Evolutionary conservation across 2,329 filamentous ascomycete species (phyloP).

Genomic region (Neonectria hederae): DNA sequence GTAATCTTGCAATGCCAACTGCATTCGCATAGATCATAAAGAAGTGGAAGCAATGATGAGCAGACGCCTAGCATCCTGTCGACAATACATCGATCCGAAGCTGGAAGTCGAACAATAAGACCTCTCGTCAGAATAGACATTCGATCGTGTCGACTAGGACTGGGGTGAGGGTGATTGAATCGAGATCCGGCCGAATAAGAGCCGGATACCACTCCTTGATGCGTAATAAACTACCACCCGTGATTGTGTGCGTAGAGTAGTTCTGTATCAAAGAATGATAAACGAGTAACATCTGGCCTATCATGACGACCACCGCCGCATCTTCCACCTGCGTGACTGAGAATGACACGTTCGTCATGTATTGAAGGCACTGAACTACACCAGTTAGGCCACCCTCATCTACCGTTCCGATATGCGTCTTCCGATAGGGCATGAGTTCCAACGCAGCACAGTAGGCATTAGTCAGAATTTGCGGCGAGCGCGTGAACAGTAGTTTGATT

Average conservation of each 20-base stretch:
- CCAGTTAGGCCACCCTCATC: background rate
- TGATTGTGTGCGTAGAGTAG: conserved; percentile 13
- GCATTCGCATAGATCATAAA: conserved; percentile 24
- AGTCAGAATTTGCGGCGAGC: conserved; percentile 7
- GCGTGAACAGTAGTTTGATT: background rate
- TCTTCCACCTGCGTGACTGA: background rate
- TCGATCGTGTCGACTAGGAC: conserved; percentile 26
- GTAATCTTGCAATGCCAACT: conserved; percentile 12
- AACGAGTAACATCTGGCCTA: conserved; percentile 21
- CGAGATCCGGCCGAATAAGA: conserved; percentile 13
- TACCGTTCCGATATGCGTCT: background rate
- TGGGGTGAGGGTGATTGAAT: conserved; percentile 23
- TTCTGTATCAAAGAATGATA: conserved; percentile 17
- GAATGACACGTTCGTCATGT: background rate
- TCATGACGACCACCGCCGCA: conserved; percentile 9
- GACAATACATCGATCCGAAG: conserved; percentile 8
- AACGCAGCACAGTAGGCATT: conserved; percentile 14
- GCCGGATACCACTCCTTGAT: conserved; percentile 19
- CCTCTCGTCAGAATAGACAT: conserved; percentile 24
- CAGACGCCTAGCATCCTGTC: conserved; percentile 25
- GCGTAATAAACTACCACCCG: conserved; percentile 1
- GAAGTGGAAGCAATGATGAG: conserved; percentile 15
- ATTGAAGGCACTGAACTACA: conserved; percentile 10
- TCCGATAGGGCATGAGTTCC: conserved; percentile 9
- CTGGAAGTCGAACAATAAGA: conserved; percentile 15